Base-by-base conservation (phyloP, 1,284 basidiomycete species). In the Neolentinus lepideus region DNA sequence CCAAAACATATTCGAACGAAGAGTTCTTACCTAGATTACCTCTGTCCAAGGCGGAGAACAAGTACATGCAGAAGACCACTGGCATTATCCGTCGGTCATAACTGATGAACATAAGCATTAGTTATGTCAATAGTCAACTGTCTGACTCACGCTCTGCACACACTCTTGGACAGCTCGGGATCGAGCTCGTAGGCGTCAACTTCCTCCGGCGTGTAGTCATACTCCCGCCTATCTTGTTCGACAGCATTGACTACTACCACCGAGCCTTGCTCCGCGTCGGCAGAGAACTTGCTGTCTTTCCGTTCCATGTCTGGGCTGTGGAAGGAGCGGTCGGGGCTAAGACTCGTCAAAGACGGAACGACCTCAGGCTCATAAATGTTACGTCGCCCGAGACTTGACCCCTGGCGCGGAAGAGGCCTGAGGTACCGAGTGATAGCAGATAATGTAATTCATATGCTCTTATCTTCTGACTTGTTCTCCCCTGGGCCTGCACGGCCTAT, bases 1-100 rank as follows among this genome's bases (percentile, higher is more conserved):
- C 31, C n/a, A 27, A 27, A 51, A 26, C 26, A 6, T 11, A n/a
- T 26, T 33, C 26, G 31, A 3, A 29, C 10, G 21, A 16, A 31
- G 51, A 31, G 29, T 31, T 6, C 27, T 10, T n/a, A 55, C 54
- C 55, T 52, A 75, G 72, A 45, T 66, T 63, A 33, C 61, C 62
- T 26, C 62, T 58, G 52, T 62, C 62, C 2, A 63, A 52, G 48
- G 61, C 61, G 16, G 57, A 58, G 2, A 58, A 29, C 8, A 56
- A 54, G 56, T 60, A 60, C 22, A 60, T 43, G 38, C 6, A 43
- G 38, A 43, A 43, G 16, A 43, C 19, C 8, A 43, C 38, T 6
- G 38, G 38, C 38, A 43, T 43, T 4, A 43, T 43, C 6, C 38
- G 38, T 43, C 38, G 38, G 16, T 43, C 38, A 21, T 43, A 43